These are phyloP conservation scores for Cystobasidiaceae sp. DNA, from an alignment of 1,284 basidiomycete species.

Conservation along the genomic window DNA sequence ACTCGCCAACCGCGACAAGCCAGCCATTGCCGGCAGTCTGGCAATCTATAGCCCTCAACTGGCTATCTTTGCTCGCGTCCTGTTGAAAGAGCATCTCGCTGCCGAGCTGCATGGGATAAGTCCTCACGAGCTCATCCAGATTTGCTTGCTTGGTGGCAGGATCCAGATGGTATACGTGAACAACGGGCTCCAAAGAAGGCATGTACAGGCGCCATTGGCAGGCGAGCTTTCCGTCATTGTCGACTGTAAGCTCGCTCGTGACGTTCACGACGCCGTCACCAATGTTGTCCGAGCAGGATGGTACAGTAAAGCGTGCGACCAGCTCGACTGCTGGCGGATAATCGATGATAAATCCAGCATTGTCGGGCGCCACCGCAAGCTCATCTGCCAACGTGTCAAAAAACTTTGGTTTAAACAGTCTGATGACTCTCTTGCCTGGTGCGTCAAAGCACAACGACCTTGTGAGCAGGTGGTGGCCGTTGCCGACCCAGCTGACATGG, in stretches of 20 bases:
- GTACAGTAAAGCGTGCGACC: constrained; percentile 14
- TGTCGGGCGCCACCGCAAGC: not conserved
- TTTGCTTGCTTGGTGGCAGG: not conserved
- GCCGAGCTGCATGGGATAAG: constrained; percentile 16
- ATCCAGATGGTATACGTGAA: constrained; percentile 13
- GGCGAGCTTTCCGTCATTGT: not conserved
- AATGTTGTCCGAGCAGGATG: constrained; percentile 11
- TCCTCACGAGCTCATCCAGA: not conserved
- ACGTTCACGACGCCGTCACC: constrained; percentile 12
- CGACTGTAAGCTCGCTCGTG: not conserved
- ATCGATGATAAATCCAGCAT: constrained; percentile 1
- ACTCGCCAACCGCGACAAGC: constrained; percentile 17
- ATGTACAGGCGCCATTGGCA: constrained; percentile 2
- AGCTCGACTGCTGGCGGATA: constrained; percentile 3
- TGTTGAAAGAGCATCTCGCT: constrained; percentile 12
- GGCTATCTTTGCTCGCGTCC: not conserved
- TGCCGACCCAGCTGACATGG: constrained; percentile 23
- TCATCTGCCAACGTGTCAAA: constrained; percentile 5
- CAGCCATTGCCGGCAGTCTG: constrained; percentile 21
- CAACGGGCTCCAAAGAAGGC: constrained; percentile 16
- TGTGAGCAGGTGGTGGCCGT: constrained; percentile 2
- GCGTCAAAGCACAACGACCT: constrained; percentile 19
- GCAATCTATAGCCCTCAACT: constrained; percentile 4
- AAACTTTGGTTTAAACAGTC: constrained; percentile 18
- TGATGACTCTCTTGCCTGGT: constrained; percentile 15